Evolutionary conservation across 169 alveolate genomes (phyloP), one percentile per base, ranked within the genome.

Genomic region (Pseudocohnilembus persalinus): DNA sequence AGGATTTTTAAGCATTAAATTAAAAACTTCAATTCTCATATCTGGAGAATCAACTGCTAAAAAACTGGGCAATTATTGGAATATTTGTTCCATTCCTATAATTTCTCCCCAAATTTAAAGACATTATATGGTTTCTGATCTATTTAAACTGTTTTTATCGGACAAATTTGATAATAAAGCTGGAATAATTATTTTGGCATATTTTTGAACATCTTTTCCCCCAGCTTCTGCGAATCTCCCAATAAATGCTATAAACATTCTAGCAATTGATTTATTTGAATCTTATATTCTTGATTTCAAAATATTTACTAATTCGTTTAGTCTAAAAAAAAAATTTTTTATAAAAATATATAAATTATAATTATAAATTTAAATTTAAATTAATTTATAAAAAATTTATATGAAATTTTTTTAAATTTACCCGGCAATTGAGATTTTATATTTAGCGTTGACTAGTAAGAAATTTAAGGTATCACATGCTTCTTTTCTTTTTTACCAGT

Each of bases 171-270:
- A 29, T 33, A 79, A 29, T 16, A 79, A 28, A 11, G 76, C 84
- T 15, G 84, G 84, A 0, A 79, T 49, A 28, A 79, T 29, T 28
- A 73, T 49, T 63, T 79, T 79, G 0, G 84, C n/a, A 20, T 32
- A 79, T 1, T 35, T 0, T 33, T 79, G 35, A 4, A 73, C 84
- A n/a, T 79, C 84, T 64, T 79, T 79, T 79, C 76, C 74, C 11
- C 35, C 63, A 34, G 84, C 76, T 64, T 79, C 84, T 1, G 76
- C 84, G 29, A 79, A 49, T 29, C 64, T 79, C n/a, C 76, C 74
- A 15, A 79, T 72, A 29, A 79, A 79, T 0, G 26, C 35, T 15
- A 79, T 29, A n/a, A 79, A 79, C 29, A 49, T 24, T 63, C 76
- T 79, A 20, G 20, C 33, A 28, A 79, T 34, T 28, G 76, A 34